Base-by-base conservation (phyloP, 306 rosid species). In the barrel medic (Medicago truncatula) region DNA sequence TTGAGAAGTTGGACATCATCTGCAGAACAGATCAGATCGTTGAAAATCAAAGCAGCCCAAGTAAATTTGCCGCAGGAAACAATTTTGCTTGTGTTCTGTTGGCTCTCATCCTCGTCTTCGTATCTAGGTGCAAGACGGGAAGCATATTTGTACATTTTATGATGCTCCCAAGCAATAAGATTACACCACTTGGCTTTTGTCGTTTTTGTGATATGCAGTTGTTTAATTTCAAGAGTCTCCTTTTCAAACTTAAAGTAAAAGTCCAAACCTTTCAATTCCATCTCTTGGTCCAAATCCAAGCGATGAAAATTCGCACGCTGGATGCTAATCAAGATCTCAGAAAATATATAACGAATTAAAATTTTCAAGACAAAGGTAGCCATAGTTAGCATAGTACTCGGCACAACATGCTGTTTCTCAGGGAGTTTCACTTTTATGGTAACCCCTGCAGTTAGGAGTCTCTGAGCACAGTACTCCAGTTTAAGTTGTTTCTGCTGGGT, bases 131-230 rank as follows among this genome's bases (percentile, higher is more conserved):
- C 10, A 21, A 12, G 11, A 44, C n/a, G n/a, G 50, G 50, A 44
- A 12, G 3, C 4, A 44, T 44, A 10, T 12, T 13, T 47, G 17
- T 3, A 12, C 53, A 12, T 58, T 58, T 58, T 23, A 12, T 46
- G 43, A 47, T 68, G 58, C 23, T 68, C 59, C 73, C 59, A 68
- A 14, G 71, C 53, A 41, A 66, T 66, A 13, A 66, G 1, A 18
- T 66, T 66, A 4, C 36, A 5, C 73, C 73, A 67, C 39, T 20
- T 44, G 11, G 39, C 13, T 21, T 44, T 23, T 6, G 54, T 66
- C 41, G 71, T 20, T 41, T 6, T 23, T 0, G 54, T 66, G 16
- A 66, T 18, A 66, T 66, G 39, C 40, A 39, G 10, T 3, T 15
- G 1, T 14, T 7, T 9, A 43, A 71, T 71, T 40, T 54, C 66